Base-by-base conservation (phyloP, 2,329 filamentous ascomycete species). In the Aspergillus hiratsukae region DNA sequence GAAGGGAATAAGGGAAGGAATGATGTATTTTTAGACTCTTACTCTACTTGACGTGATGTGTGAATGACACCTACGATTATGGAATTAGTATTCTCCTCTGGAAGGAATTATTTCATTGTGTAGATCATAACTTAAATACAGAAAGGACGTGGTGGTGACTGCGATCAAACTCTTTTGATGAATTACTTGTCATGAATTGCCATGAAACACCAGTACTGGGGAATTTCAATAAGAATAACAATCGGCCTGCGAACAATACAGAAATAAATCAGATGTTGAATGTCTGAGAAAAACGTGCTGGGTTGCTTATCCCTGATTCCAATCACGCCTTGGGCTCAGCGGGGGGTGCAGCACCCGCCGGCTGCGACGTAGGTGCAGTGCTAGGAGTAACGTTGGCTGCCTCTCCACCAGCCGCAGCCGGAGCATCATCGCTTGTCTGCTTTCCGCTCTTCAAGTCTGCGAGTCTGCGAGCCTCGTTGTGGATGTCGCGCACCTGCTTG, bases 401-500 rank as follows among this genome's bases (percentile, higher is more conserved):
- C 50, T 62, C 64, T 17, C 46, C 40, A 37, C 55, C 51, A 37
- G 58, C 45, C 21, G 55, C 49, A 52, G 56, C 51, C 21, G 62
- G 40, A 19, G 54, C 40, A 56, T 62, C 70, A 60, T 51, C 35
- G 48, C 29, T 1, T 52, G 40, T 69, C 68, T 54, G 58, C 66
- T 81, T 80, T 49, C 76, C 75, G 49, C 69, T 87, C 87, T 97
- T 97, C 64, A 99, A 76, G 63, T 96, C 86, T 51, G 93, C 93
- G 54, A 99, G 81, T 65, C 94, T 87, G 61, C 88, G 83, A 31
- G 94, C 94, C 81, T 99, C 94, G 60, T 82, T 83, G 77, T 99
- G 94, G 49, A 99, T 94, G 72, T 99, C 94, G 67, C 91, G 82
- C 31, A 97, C 91, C 77, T 97, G 92, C 78, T 91, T 91, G 72